phyloP scores from a whole-genome alignment of 2,329 filamentous ascomycete genomes.

The Alternaria novae-zelandiae region DNA sequence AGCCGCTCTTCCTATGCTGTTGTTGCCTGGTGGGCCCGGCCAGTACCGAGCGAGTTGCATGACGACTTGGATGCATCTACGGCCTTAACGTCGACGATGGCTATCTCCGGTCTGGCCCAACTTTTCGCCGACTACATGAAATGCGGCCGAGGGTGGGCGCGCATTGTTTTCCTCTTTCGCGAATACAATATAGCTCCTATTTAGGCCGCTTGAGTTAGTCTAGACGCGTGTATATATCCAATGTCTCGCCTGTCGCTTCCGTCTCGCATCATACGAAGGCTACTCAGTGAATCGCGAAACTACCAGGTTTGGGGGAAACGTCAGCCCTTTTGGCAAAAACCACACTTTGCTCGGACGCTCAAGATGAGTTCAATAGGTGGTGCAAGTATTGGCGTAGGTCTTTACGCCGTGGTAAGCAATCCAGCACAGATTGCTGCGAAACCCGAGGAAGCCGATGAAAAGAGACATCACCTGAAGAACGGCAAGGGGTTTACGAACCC shows the following conservation, averaged over 20 bases:
- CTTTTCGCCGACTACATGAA: not conserved
- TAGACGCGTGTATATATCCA: not conserved
- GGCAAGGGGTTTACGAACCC: slow-evolving; percentile 65
- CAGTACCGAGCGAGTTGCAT: slow-evolving; percentile 12
- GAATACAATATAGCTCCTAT: not conserved
- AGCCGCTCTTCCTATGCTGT: not conserved
- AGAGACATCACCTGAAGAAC: slow-evolving; percentile 59
- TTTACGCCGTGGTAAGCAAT: slow-evolving; percentile 52
- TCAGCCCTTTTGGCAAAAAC: slow-evolving; percentile 24
- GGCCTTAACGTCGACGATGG: slow-evolving; percentile 17
- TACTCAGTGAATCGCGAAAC: not conserved
- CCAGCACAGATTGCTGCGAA: slow-evolving; percentile 48
- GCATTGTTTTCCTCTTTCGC: not conserved
- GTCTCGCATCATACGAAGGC: slow-evolving; percentile 2
- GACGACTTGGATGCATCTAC: slow-evolving; percentile 2
- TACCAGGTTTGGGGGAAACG: not conserved
- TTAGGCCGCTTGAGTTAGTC: not conserved
- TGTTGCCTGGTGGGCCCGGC: slow-evolving; percentile 1
- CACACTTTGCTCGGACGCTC: slow-evolving; percentile 28
- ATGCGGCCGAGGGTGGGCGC: not conserved
- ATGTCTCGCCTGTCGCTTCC: slow-evolving; percentile 20
- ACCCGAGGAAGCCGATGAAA: slow-evolving; percentile 55
- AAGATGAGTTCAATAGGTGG: slow-evolving; percentile 43
- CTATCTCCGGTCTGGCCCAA: slow-evolving; percentile 21
- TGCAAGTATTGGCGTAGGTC: slow-evolving; percentile 31